Percentiles rank a stretch among this genome's conserved stretches.
phyloP scores from a whole-genome alignment of 148 eudicot genomes.

The Vaccinium corymbosum region DNA sequence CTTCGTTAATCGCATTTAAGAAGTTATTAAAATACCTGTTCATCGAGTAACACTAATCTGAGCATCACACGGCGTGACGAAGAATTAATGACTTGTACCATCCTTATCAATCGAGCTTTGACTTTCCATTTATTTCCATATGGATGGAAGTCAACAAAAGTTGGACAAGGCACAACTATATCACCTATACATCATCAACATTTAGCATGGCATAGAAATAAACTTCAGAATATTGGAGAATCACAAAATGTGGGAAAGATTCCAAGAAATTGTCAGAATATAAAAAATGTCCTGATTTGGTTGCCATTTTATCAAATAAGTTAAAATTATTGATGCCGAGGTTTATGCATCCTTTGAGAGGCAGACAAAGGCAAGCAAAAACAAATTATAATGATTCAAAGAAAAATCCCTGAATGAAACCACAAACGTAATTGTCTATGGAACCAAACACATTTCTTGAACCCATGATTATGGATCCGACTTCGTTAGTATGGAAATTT shows the following conservation, averaged over 20 bases:
- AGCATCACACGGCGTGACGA: neutral
- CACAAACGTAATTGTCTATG: neutral
- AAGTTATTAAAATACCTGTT: neutral
- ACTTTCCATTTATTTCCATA: neutral
- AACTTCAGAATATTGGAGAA: too few relatives aligned
- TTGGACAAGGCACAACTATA: too few relatives aligned
- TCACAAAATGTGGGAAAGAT: too few relatives aligned
- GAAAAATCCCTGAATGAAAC: neutral
- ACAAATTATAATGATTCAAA: neutral
- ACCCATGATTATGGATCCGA: too few relatives aligned
- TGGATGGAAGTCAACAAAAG: neutral
- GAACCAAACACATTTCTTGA: neutral
- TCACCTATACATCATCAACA: too few relatives aligned
- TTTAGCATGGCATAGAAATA: too few relatives aligned
- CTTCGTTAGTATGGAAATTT: too few relatives aligned
- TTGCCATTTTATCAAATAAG: too few relatives aligned
- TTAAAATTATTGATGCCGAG: too few relatives aligned
- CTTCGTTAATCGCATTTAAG: neutral
- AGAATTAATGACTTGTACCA: neutral
- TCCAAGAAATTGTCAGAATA: too few relatives aligned
- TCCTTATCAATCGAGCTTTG: neutral
- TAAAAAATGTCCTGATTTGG: too few relatives aligned
- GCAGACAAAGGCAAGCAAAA: neutral
- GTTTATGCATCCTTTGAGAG: too few relatives aligned
- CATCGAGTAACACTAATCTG: neutral